Conservation (phyloP, 345 rosid species). For the Populus nigra region DNA sequence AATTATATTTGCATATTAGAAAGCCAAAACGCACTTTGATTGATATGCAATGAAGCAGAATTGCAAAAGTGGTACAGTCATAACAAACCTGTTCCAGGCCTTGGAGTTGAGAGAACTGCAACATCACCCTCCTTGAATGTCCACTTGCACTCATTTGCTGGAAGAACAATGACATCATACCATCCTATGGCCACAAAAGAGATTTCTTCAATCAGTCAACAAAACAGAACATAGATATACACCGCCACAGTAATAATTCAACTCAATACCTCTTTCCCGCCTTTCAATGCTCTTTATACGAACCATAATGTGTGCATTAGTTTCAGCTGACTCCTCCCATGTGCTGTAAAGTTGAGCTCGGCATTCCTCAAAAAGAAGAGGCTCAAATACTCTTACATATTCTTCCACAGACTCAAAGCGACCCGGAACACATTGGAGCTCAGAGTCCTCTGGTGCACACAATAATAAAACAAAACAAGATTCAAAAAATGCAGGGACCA, state of each 20-base stretch:
- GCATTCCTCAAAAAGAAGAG: constrained; percentile 97
- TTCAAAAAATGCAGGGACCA: constrained; percentile 1
- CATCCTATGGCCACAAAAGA: constrained; percentile 58
- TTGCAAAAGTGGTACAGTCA: not conserved
- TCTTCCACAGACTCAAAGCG: constrained; percentile 87
- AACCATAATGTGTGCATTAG: constrained; percentile 66
- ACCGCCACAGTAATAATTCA: not conserved
- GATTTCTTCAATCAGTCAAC: constrained; percentile 25
- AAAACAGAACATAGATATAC: not conserved
- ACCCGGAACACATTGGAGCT: constrained; percentile 87
- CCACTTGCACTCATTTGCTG: constrained; percentile 84
- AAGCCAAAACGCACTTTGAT: not conserved
- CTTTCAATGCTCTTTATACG: constrained; percentile 78
- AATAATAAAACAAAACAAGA: constrained; percentile 15
- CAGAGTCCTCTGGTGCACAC: constrained; percentile 69
- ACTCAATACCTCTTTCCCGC: constrained; percentile 90
- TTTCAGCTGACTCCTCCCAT: constrained; percentile 88
- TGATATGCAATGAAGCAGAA: not conserved
- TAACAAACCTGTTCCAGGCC: constrained; percentile 71
- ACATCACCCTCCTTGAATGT: constrained; percentile 98
- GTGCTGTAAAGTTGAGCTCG: constrained; percentile 95
- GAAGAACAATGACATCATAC: constrained; percentile 84
- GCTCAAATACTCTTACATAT: constrained; percentile 92
- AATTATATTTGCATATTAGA: not conserved
- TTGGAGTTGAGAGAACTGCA: constrained; percentile 79